Evolutionary conservation across 495 filamentous ascomycete species (phyloP), one percentile per base, ranked within the genome.

Genomic region (Acidiella bohemica): DNA sequence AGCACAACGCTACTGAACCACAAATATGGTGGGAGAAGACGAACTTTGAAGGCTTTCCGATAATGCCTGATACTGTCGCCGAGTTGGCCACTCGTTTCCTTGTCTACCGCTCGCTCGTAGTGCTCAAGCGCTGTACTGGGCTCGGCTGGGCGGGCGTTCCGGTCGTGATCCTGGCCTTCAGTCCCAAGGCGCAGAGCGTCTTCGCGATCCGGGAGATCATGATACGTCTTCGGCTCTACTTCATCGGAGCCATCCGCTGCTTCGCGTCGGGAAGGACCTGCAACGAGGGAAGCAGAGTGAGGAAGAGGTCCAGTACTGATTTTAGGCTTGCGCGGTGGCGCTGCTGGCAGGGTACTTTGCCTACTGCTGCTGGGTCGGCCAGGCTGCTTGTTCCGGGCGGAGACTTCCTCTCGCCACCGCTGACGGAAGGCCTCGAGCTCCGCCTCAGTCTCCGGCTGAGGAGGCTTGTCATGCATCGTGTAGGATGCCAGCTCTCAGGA

Each of bases 41-140:
- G 23, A 59, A 88, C 84, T 51, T 78, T 72, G 53, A 87, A 96
- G 3, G 90, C 90, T 54, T 83, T 84, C 39, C 90, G 72, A 55
- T 97, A 96, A 45, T 90, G 73, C 44, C 69, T 75, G 32, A 97
- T 53, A 59, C 90, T 95, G 47, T 96, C 90, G 3, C 90, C 88
- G 14, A 96, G 63, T 40, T 70, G 88, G 0, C 90, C 90, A 42
- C 77, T 75, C 0, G 67, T 68, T 61, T 96, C 92, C 53, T 73
- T 82, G 62, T 94, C 84, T 6, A 93, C 84, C 0, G 88, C 92
- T 57, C 72, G 70, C 57, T 96, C 90, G 53, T 92, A 96, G 57
- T 94, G 83, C 53, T 95, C 90, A 27, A 96, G 60, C 3, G 90
- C 90, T 6, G 86, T 82, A 17, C 63, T 63, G 10, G 80, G 84